phyloP scores from a whole-genome alignment of 148 eudicot species.

The Talinum fruticosum region DNA sequence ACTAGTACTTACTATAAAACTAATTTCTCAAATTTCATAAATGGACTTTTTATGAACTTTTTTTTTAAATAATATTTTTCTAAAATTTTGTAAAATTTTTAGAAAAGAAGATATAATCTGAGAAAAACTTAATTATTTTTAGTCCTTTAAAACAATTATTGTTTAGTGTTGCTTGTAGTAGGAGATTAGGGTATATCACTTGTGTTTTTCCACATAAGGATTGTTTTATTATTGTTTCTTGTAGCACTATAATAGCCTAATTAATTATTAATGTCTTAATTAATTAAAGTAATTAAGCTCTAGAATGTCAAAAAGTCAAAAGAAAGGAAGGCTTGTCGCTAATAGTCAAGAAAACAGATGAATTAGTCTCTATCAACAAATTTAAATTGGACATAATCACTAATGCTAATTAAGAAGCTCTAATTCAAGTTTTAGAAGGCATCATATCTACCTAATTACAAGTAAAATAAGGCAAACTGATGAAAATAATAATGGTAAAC shows the following conservation, averaged over 20 bases:
- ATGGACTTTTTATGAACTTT: too few species aligned
- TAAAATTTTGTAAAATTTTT: too few species aligned
- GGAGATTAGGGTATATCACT: too few species aligned
- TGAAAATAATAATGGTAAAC: not conserved
- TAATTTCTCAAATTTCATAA: too few species aligned
- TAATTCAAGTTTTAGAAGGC: not conserved
- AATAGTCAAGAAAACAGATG: not conserved
- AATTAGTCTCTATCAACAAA: not conserved
- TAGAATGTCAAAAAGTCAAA: not conserved
- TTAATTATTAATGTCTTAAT: not conserved
- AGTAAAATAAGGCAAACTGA: too few species aligned
- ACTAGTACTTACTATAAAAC: too few species aligned
- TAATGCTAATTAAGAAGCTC: not conserved
- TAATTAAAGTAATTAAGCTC: not conserved
- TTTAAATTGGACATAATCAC: not conserved
- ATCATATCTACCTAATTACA: not conserved
- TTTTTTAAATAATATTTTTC: too few species aligned
- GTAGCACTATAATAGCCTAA: not conserved
- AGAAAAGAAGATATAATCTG: too few species aligned
- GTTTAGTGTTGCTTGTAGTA: too few species aligned
- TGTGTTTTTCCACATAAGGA: not conserved
- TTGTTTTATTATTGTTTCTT: not conserved
- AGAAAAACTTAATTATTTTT: too few species aligned
- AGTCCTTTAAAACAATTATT: too few species aligned
- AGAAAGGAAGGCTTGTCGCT: not conserved